Percentiles rank a stretch among this genome's conserved stretches.
Conservation (phyloP, 208 protist genomes). For the Leishmania martiniquensis region DNA sequence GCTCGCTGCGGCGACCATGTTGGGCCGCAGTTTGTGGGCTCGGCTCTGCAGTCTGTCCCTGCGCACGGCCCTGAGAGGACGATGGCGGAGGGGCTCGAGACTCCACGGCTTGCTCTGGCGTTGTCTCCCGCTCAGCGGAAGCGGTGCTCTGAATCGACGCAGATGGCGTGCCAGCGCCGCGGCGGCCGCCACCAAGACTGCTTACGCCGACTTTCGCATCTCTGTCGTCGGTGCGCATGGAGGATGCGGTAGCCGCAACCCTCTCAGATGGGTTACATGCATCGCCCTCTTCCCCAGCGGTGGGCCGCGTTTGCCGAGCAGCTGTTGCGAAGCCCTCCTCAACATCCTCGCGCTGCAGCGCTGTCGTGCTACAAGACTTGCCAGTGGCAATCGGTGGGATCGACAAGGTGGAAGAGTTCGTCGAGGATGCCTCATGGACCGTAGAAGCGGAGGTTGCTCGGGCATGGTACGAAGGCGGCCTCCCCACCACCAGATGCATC, state of each 20-base stretch:
- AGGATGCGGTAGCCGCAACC: background rate
- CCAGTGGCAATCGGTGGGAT: background rate
- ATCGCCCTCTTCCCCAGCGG: background rate
- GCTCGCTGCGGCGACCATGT: background rate
- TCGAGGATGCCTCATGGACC: background rate
- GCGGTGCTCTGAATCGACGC: background rate
- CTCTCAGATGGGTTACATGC: background rate
- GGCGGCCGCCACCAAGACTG: background rate
- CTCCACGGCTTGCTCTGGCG: slow-evolving; percentile 11
- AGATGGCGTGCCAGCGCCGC: too few species aligned
- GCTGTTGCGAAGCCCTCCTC: background rate
- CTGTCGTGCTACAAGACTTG: background rate
- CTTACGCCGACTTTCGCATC: background rate
- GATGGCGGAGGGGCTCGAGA: background rate
- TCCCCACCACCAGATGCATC: background rate
- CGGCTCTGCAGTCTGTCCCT: background rate
- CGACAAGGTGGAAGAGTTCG: background rate
- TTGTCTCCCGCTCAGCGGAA: slow-evolving; percentile 13
- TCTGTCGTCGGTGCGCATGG: background rate
- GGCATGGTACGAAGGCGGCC: background rate
- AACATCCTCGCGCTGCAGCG: too few species aligned
- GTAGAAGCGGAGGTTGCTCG: background rate
- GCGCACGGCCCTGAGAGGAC: background rate
- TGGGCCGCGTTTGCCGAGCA: background rate
- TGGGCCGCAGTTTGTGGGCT: background rate